Evolutionary conservation across 345 rosid species (phyloP).

Genomic region (Moricandia moricandioides): DNA sequence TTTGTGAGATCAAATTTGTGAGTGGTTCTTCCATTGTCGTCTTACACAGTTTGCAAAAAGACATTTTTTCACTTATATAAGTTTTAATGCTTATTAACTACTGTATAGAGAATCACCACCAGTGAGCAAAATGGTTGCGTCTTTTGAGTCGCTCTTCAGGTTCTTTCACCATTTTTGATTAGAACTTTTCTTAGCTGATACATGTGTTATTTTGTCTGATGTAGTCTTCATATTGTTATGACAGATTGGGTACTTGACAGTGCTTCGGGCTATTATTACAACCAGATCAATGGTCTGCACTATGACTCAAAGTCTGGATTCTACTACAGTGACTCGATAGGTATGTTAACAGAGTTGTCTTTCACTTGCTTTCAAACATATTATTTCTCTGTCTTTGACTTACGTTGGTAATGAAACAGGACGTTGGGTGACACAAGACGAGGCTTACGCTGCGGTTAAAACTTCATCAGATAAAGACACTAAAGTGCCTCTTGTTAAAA

Average conservation of each 20-base stretch:
- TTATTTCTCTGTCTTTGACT: conserved; percentile 18
- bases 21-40: neutral
- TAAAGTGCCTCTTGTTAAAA: conserved; percentile 42
- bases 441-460: conserved; percentile 62
- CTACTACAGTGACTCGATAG: conserved; percentile 73
- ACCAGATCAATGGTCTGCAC: conserved; percentile 53
- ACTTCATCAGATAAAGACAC: conserved; percentile 39
- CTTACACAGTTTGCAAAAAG: conserved; percentile 15
- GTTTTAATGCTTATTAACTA: conserved; percentile 20
- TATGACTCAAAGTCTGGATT: conserved; percentile 87
- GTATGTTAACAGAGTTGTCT: conserved; percentile 30
- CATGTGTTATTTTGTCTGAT: conserved; percentile 22
- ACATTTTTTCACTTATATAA: conserved; percentile 12
- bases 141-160: conserved; percentile 35
- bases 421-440: conserved; percentile 81
- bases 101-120: conserved; percentile 30
- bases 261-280: conserved; percentile 72
- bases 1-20: neutral
- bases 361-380: neutral
- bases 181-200: conserved; percentile 7
- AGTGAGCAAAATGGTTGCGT: conserved; percentile 16
- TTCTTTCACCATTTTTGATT: conserved; percentile 26
- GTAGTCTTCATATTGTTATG: neutral
- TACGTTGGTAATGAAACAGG: conserved; percentile 55
- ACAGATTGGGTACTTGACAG: conserved; percentile 71